phyloP scores from a whole-genome alignment of 106 monocot species.

The Allium fistulosum region DNA sequence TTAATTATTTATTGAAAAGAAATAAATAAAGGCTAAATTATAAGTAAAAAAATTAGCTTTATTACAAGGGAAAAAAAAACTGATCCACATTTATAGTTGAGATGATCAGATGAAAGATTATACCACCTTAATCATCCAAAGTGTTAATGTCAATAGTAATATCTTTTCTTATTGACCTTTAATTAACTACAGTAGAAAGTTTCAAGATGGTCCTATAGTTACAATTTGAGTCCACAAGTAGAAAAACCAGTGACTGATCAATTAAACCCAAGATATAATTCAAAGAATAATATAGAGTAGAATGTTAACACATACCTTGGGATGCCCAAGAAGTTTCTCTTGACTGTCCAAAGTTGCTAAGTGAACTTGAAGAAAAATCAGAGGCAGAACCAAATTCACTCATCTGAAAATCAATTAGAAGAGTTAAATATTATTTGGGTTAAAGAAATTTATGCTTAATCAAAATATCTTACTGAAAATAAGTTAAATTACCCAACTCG shows the following conservation, averaged over 20 bases:
- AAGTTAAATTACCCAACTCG: constrained; percentile 57
- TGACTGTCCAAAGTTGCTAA: constrained; percentile 38
- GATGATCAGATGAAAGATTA: too few species aligned
- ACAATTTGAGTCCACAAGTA: too few species aligned
- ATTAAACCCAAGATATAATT: too few species aligned
- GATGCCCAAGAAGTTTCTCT: constrained; percentile 64
- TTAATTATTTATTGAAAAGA: neutral
- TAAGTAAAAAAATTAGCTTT: neutral
- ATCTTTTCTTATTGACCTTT: too few species aligned
- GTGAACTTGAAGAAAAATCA: constrained; percentile 39
- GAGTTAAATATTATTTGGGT: neutral
- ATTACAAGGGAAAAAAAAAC: too few species aligned
- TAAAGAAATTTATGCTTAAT: neutral
- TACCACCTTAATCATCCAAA: too few species aligned
- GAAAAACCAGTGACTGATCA: too few species aligned
- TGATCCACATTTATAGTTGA: too few species aligned
- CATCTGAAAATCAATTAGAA: constrained; percentile 32
- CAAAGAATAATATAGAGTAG: too few species aligned
- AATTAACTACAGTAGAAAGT: too few species aligned
- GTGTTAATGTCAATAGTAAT: too few species aligned
- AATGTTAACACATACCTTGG: constrained; percentile 27
- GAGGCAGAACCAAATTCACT: constrained; percentile 54
- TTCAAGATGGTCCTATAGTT: too few species aligned
- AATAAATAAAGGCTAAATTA: neutral
- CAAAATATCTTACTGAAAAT: neutral